Evolutionary conservation across 768 basidiomycete species (phyloP).

Genomic region (Amanita fuliginea): DNA sequence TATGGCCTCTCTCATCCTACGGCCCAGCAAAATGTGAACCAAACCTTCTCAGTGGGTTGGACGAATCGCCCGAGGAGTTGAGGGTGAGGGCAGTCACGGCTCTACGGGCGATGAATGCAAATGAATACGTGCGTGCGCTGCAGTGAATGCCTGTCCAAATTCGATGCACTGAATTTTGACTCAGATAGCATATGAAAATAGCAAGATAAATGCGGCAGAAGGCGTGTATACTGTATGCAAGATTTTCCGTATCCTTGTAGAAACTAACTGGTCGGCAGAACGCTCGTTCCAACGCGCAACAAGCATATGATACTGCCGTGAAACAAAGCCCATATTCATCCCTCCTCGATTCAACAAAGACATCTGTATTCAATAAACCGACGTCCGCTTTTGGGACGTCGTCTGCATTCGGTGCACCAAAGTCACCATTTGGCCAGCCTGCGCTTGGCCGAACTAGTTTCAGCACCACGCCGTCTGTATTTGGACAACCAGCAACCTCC

Average conservation of each 20-base stretch:
- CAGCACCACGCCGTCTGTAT: constrained; percentile 20
- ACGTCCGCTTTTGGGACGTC: constrained; percentile 27
- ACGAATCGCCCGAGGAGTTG: constrained; percentile 74
- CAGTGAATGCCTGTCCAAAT: neutral
- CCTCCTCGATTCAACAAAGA: constrained; percentile 7
- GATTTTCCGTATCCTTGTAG: neutral
- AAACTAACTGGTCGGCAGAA: constrained; percentile 19
- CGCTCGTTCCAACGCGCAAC: constrained; percentile 34
- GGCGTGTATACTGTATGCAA: constrained; percentile 27
- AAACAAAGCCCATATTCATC: constrained; percentile 24
- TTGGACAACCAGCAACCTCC: constrained; percentile 19
- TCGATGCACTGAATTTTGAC: neutral
- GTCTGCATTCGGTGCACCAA: constrained; percentile 18
- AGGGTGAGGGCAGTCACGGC: constrained; percentile 53
- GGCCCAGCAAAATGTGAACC: constrained; percentile 69
- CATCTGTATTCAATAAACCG: constrained; percentile 20
- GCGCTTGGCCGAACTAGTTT: constrained; percentile 26
- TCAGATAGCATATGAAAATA: constrained; percentile 42
- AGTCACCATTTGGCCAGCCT: constrained; percentile 21
- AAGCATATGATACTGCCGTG: constrained; percentile 41
- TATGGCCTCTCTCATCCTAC: constrained; percentile 74
- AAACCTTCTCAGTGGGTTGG: constrained; percentile 49
- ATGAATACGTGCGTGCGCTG: constrained; percentile 67
- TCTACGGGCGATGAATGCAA: constrained; percentile 36
- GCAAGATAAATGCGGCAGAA: constrained; percentile 42